Percentiles rank a stretch among this genome's conserved stretches.
Conservation (phyloP, 75 land plant species). For the Pinus tabuliformis region DNA sequence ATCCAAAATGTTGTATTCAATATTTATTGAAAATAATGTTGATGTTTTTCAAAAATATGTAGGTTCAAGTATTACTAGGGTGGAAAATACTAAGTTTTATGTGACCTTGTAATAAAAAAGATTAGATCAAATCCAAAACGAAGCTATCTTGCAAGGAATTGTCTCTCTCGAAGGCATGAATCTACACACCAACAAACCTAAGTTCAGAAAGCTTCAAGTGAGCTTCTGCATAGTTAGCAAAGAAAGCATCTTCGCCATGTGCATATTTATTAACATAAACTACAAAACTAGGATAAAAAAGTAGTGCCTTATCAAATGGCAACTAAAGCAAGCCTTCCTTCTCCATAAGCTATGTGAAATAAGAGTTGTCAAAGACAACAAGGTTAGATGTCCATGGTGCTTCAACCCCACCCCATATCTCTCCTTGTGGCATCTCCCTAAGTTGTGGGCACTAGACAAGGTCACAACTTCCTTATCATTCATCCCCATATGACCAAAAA, state of each 20-base stretch:
- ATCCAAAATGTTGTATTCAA: too few species aligned
- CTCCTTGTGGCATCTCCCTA: constrained; percentile 96
- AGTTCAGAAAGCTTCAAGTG: constrained; percentile 83
- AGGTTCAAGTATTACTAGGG: too few species aligned
- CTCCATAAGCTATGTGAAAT: constrained; percentile 70
- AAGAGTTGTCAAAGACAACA: constrained; percentile 84
- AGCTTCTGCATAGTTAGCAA: constrained; percentile 76
- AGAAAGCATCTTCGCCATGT: constrained; percentile 87
- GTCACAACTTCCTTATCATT: constrained; percentile 88
- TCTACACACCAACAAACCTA: constrained; percentile 27
- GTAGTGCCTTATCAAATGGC: constrained; percentile 86
- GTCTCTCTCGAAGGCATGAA: too few species aligned
- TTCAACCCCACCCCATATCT: constrained; percentile 97
- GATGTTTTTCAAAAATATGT: too few species aligned
- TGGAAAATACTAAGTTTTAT: too few species aligned
- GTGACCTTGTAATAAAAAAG: too few species aligned
- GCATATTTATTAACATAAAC: constrained; percentile 82
- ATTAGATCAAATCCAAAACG: too few species aligned
- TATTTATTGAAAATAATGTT: too few species aligned
- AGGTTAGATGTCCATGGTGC: constrained; percentile 91
- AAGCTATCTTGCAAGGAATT: too few species aligned
- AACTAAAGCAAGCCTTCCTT: constrained; percentile 74
- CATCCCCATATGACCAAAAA: constrained; percentile 81
- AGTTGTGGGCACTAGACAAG: constrained; percentile 88
- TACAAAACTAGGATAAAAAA: constrained; percentile 73